Conservation (phyloP, 2,329 filamentous ascomycete genomes). For the Mycosphaerella arachidis region DNA sequence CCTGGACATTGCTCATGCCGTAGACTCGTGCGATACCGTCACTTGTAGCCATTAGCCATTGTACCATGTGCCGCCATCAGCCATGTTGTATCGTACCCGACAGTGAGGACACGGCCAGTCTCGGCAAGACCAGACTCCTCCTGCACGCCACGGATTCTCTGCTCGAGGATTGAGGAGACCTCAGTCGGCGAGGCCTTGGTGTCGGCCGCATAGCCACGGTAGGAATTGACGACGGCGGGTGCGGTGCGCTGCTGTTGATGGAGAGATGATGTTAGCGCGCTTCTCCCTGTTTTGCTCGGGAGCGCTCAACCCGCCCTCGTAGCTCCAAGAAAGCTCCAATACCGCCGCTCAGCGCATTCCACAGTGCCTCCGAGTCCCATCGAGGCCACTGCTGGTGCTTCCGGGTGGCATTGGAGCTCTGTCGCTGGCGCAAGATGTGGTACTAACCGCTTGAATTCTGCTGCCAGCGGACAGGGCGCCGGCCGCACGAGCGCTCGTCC, state of each 20-base stretch:
- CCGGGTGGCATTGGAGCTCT: constrained; percentile 39
- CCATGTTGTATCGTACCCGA: constrained; percentile 71
- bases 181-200: constrained; percentile 95
- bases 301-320: constrained; percentile 28
- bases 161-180: constrained; percentile 98
- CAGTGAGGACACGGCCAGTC: constrained; percentile 97
- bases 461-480: constrained; percentile 87
- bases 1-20: constrained; percentile 99
- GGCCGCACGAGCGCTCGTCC: constrained; percentile 92
- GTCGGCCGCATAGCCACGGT: constrained; percentile 82
- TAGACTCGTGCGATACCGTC: constrained; percentile 99
- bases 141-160: constrained; percentile 97
- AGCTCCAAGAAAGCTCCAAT: constrained; percentile 36
- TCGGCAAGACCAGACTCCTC: constrained; percentile 95
- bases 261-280: constrained; percentile 47
- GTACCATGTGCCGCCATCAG: neutral
- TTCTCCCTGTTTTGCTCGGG: constrained; percentile 31
- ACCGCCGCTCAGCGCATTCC: constrained; percentile 32
- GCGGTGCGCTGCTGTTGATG: constrained; percentile 72
- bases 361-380: constrained; percentile 42
- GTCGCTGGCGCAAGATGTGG: constrained; percentile 38
- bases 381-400: constrained; percentile 20
- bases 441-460: constrained; percentile 92
- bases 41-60: constrained; percentile 52
- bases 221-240: constrained; percentile 69